Conservation (phyloP, 2,329 filamentous ascomycete genomes). For the Macrophomina phaseolina region DNA sequence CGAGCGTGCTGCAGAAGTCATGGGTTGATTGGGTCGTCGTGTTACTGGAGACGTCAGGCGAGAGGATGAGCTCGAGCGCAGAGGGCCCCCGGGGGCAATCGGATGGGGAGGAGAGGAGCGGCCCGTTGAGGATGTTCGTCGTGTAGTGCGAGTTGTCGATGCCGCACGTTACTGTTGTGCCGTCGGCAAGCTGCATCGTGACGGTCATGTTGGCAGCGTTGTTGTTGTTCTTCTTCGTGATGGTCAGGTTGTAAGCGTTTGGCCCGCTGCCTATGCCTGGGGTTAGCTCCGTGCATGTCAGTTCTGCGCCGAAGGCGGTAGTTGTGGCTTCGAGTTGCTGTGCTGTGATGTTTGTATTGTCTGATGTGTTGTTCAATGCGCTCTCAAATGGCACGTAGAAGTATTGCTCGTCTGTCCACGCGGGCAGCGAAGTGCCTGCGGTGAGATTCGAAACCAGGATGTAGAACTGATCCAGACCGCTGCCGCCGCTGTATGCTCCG, state of each 20-base stretch:
- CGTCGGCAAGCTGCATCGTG: background rate
- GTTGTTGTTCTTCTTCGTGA: background rate
- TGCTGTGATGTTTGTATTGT: conserved; percentile 25
- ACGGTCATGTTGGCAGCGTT: background rate
- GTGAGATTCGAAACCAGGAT: conserved; percentile 55
- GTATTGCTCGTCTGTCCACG: conserved; percentile 55
- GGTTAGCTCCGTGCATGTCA: conserved; percentile 30
- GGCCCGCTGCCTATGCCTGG: background rate
- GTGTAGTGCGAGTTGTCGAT: too few relatives aligned
- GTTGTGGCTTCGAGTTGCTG: conserved; percentile 36
- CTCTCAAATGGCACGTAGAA: conserved; percentile 56
- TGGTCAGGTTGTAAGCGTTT: background rate
- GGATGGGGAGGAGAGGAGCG: background rate
- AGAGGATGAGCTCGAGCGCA: background rate
- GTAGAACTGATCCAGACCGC: conserved; percentile 47
- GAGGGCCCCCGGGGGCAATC: background rate
- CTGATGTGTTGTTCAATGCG: background rate
- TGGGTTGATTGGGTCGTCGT: too few relatives aligned
- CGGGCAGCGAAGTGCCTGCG: conserved; percentile 50
- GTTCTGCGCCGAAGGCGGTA: conserved; percentile 40
- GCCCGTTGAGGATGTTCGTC: background rate
- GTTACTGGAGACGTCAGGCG: background rate
- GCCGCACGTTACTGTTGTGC: background rate
- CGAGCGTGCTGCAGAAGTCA: too few relatives aligned
- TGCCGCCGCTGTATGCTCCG: conserved; percentile 33